Percentiles rank a stretch among this genome's conserved stretches.
These are phyloP conservation scores for Ceratobasidium sp. DNA, from an alignment of 1,284 basidiomycete genomes.

Conservation along the genomic window DNA sequence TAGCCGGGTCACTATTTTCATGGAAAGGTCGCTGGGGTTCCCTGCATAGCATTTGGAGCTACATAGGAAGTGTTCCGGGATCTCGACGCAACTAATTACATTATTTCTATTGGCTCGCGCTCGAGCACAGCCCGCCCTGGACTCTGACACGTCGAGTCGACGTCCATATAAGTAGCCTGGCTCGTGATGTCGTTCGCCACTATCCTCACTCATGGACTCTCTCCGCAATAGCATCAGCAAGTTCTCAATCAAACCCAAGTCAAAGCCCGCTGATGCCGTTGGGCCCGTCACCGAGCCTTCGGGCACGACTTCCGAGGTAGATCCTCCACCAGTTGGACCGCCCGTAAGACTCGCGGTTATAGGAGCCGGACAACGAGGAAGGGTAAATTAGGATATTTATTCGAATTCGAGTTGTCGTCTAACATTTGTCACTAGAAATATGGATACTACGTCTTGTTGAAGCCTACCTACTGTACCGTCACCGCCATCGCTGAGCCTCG, in stretches of 20 bases:
- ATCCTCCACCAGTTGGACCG: constrained; percentile 29
- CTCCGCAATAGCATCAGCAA: too few species aligned
- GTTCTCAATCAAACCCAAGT: neutral
- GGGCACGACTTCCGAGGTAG: neutral
- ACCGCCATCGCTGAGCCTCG: constrained; percentile 85
- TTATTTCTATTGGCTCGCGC: too few species aligned
- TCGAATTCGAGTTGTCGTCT: neutral
- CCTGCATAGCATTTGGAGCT: too few species aligned
- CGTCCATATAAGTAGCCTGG: too few species aligned
- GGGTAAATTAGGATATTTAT: constrained; percentile 51
- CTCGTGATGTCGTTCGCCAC: too few species aligned
- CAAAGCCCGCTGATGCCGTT: neutral
- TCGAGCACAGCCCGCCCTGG: too few species aligned
- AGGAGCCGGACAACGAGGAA: constrained; percentile 83
- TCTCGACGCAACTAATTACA: too few species aligned
- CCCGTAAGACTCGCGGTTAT: constrained; percentile 61
- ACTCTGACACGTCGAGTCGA: too few species aligned
- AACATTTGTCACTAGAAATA: constrained; percentile 60
- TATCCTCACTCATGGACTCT: too few species aligned
- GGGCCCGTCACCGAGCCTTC: neutral
- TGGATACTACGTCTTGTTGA: constrained; percentile 63
- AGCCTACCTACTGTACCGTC: constrained; percentile 71
- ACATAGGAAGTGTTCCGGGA: too few species aligned
- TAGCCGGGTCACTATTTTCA: too few species aligned
- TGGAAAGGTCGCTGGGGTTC: too few species aligned